Evolutionary conservation across 2,329 filamentous ascomycete species (phyloP).

Genomic region (Fusarium paranaense): DNA sequence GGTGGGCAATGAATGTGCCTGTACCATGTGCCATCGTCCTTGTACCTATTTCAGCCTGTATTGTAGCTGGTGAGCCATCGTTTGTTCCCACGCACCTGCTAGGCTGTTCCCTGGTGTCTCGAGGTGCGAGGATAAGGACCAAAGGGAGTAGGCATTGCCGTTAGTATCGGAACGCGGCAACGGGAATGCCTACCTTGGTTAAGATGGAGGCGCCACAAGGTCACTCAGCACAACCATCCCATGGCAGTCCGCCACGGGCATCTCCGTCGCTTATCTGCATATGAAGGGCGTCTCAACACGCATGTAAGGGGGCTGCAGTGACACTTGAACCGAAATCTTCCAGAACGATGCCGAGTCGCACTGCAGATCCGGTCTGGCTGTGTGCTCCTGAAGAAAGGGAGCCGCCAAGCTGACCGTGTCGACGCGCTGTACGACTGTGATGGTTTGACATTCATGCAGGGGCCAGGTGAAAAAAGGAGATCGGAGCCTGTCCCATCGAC

Average conservation of each 20-base stretch:
- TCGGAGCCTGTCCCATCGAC: slow-evolving; percentile 4
- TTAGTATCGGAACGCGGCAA: slow-evolving; percentile 18
- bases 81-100: not conserved
- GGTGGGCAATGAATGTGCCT: not conserved
- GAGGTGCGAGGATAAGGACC: not conserved
- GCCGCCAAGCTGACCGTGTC: not conserved
- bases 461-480: slow-evolving; percentile 15
- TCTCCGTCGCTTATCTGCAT: slow-evolving; percentile 46
- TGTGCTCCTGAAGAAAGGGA: not conserved
- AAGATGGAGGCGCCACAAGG: slow-evolving; percentile 26
- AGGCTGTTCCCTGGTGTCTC: not conserved
- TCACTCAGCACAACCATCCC: slow-evolving; percentile 29
- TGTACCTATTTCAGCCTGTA: not conserved
- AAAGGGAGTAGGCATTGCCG: slow-evolving; percentile 21
- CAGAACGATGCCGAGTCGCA: slow-evolving; percentile 33
- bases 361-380: slow-evolving; percentile 17
- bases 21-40: not conserved
- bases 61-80: not conserved
- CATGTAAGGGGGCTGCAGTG: slow-evolving; percentile 25
- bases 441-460: slow-evolving; percentile 23
- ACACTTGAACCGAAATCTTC: slow-evolving; percentile 36
- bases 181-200: not conserved
- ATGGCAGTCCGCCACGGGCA: slow-evolving; percentile 27
- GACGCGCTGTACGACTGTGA: not conserved
- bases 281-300: slow-evolving; percentile 20